Evolutionary conservation across 108 stramenopile genomes (phyloP), one percentile per base, ranked within the genome.

Genomic region (Epithemia pelagica): DNA sequence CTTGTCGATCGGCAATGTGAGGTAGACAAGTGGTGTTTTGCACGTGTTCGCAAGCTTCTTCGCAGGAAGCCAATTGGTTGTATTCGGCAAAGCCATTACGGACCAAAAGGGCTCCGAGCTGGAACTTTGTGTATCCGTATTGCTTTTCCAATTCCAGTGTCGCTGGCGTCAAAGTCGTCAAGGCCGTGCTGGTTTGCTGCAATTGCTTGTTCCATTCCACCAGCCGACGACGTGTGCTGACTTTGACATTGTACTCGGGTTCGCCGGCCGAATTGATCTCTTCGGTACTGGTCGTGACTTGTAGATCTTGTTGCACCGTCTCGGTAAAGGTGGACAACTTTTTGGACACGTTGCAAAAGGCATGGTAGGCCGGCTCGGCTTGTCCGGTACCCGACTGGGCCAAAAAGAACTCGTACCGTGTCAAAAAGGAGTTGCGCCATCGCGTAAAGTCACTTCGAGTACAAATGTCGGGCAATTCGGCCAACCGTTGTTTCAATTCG

Each of bases 71-170:
- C 22, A 58, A 27, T 5, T n/a, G 5, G 56, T 27, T 7, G 54
- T 74, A 74, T 51, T 67, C 51, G n/a, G 73, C 53, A 37, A 74
- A 74, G 18, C 59, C 62, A 37, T 74, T 52, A 8, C 67, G 61
- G 21, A 74, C 66, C 24, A 74, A 31, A 0, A 57, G 51, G 31
- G 67, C 66, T 26, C 73, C 73, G 27, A 74, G 64, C 25, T 68
- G 66, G 27, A 63, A 74, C 67, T 74, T 74, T 60, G 51, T 74
- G 54, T 61, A 74, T 22, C 66, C 67, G 8, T 32, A 30, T 0
- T 22, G 32, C 61, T 29, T 60, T 51, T 74, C 73, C 1, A 67
- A 66, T 0, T 28, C 21, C 27, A 33, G 32, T 10, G 54, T 56
- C 2, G 65, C 22, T 21, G 73, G 73, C 32, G 66, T 63, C 56